Conservation (phyloP, 2,329 filamentous ascomycete species). For the Simplicillium aogashimaense region DNA sequence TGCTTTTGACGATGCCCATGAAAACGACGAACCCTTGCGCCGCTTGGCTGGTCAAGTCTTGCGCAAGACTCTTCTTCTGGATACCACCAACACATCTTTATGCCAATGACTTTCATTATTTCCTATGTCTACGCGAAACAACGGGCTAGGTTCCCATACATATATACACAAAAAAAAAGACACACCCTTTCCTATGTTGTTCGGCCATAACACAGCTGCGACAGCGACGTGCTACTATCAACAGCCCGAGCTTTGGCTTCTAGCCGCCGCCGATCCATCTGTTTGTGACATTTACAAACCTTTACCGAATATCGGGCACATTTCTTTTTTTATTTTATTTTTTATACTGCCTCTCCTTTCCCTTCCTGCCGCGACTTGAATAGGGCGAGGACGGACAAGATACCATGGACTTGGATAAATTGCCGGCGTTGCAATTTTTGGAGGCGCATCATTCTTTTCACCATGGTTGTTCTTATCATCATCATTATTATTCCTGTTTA, state of each 20-base stretch:
- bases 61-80: too few species aligned
- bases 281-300: constrained; percentile 2
- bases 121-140: background rate
- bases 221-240: too few species aligned
- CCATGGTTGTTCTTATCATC: too few species aligned
- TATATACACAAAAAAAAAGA: too few species aligned
- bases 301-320: background rate
- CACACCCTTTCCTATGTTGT: too few species aligned
- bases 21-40: background rate
- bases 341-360: background rate
- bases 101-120: constrained; percentile 2
- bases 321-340: constrained; percentile 1
- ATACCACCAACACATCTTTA: background rate
- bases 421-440: constrained; percentile 1
- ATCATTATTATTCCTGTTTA: too few species aligned
- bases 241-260: too few species aligned
- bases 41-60: too few species aligned
- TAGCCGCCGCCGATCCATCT: background rate
- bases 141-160: too few species aligned
- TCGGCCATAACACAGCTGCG: too few species aligned
- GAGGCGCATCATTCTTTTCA: background rate
- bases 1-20: background rate
- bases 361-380: background rate
- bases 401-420: constrained; percentile 4
- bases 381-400: background rate